phyloP scores from a whole-genome alignment of 2,329 filamentous ascomycete species.

The Colletotrichum orbiculare region DNA sequence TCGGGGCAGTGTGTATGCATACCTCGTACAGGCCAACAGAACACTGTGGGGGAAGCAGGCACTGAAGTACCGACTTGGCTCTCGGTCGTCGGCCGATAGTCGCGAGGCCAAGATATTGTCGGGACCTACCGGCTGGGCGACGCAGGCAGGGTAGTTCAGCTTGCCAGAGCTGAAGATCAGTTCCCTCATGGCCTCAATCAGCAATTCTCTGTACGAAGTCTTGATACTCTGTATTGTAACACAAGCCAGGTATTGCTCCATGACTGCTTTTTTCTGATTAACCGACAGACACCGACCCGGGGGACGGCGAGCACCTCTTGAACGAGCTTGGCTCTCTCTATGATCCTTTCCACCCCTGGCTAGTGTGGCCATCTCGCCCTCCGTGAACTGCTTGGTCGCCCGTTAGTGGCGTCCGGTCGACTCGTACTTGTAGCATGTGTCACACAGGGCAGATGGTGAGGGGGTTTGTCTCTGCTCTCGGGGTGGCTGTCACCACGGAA shows the following conservation, averaged over 20 bases:
- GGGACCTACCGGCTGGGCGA: constrained; percentile 24
- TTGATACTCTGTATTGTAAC: no score
- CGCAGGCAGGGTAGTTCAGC: not conserved
- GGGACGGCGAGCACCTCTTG: constrained; percentile 11
- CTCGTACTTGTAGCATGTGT: not conserved
- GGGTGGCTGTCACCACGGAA: constrained; percentile 2
- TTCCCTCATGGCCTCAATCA: not conserved
- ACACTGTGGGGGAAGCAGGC: no score
- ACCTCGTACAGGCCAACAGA: no score
- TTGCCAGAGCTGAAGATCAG: not conserved
- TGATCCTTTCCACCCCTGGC: constrained; percentile 3
- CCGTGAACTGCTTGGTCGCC: no score
- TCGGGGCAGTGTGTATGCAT: no score
- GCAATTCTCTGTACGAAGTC: no score
- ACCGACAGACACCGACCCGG: not conserved
- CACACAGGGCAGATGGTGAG: not conserved
- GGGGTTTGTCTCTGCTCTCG: not conserved
- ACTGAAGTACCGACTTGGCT: not conserved
- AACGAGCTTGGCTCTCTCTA: constrained; percentile 6
- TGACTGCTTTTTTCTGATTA: no score
- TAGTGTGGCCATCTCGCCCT: constrained; percentile 1
- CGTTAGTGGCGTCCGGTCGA: constrained; percentile 8
- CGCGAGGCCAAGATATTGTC: constrained; percentile 9
- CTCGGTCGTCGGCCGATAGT: not conserved
- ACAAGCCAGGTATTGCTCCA: no score